A percentile compares a stretch with the other conserved stretches of the same genome.
phyloP scores from a whole-genome alignment of 495 filamentous ascomycete genomes.

The Pyrenula massariospora region DNA sequence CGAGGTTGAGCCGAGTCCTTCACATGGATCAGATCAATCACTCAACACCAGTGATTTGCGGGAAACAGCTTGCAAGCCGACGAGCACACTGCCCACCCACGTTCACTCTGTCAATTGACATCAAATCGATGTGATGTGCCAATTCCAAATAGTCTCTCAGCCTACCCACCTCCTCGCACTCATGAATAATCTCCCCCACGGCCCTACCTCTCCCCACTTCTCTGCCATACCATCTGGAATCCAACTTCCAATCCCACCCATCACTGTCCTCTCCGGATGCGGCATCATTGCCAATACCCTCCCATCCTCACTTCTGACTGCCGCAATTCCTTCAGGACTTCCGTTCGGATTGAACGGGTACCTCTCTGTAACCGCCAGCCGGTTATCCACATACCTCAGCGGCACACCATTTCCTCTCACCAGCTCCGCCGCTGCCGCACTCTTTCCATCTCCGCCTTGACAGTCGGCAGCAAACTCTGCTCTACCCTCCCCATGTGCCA shows the following conservation, averaged over 20 bases:
- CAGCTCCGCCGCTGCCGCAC: slow-evolving; percentile 24
- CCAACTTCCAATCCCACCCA: slow-evolving; percentile 73
- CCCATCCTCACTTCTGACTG: slow-evolving; percentile 67
- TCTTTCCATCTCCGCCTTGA: not conserved
- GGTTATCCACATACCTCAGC: slow-evolving; percentile 77
- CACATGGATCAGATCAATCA: no score
- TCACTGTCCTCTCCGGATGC: slow-evolving; percentile 85
- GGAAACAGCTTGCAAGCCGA: no score
- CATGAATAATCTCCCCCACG: slow-evolving; percentile 73
- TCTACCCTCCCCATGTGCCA: slow-evolving; percentile 87
- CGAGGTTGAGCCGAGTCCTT: no score
- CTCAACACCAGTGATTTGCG: no score
- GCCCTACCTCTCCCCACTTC: slow-evolving; percentile 77
- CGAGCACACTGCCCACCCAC: no score
- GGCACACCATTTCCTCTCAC: slow-evolving; percentile 54
- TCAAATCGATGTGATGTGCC: no score
- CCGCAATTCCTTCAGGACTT: slow-evolving; percentile 76
- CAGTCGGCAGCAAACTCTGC: slow-evolving; percentile 49
- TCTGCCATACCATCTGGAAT: slow-evolving; percentile 48
- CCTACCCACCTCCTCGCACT: slow-evolving; percentile 81
- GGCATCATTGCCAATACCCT: slow-evolving; percentile 92
- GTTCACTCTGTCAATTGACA: no score
- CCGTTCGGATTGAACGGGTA: slow-evolving; percentile 96
- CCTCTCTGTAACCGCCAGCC: slow-evolving; percentile 54
- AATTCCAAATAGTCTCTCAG: slow-evolving; percentile 16